Evolutionary conservation across 768 basidiomycete species (phyloP).

Genomic region (Brasilioporus rufonigricans): DNA sequence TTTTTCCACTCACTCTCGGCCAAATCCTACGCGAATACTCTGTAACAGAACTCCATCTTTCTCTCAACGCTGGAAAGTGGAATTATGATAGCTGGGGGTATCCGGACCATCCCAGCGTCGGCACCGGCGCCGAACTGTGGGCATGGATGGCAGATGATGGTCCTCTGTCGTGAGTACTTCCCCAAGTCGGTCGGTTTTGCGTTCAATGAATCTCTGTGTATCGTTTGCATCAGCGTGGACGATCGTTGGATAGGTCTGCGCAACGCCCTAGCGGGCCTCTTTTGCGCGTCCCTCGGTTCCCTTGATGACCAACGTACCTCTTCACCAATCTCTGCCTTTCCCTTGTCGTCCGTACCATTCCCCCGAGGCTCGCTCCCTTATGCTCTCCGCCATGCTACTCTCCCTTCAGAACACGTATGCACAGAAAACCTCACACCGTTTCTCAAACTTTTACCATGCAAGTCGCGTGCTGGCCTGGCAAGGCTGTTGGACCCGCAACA

Average conservation of each 20-base stretch:
- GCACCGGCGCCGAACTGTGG: conserved; percentile 87
- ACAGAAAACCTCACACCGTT: conserved; percentile 98
- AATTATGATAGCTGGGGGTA: conserved; percentile 53
- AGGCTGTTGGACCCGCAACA: conserved; percentile 79
- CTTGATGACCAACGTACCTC: conserved; percentile 76
- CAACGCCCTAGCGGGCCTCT: conserved; percentile 88
- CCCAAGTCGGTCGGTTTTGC: neutral
- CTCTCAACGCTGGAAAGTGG: no score
- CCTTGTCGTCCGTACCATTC: conserved; percentile 54
- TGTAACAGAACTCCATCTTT: no score
- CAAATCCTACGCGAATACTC: no score
- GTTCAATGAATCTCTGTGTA: neutral
- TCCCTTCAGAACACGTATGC: conserved; percentile 87
- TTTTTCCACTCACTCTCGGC: no score
- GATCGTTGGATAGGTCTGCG: conserved; percentile 81
- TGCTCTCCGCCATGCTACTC: conserved; percentile 68
- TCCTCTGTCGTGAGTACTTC: conserved; percentile 43
- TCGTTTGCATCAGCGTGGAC: conserved; percentile 50
- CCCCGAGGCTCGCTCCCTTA: conserved; percentile 40
- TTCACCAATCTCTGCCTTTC: conserved; percentile 60
- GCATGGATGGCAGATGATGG: conserved; percentile 83
- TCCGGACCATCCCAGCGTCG: conserved; percentile 72
- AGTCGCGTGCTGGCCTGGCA: conserved; percentile 82
- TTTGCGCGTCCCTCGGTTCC: conserved; percentile 88
- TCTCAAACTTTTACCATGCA: conserved; percentile 91